Percentiles rank a stretch among this genome's conserved stretches.
phyloP scores from a whole-genome alignment of 176 grass and related monocot species.

The maize (Zea mays) region Zm-B73-REFERENCE-NAM-5.0 NC_050096.1:307485001-307485500 shows the following conservation, averaged over 20 bases:
- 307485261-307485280: conserved; percentile 19
- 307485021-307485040: conserved; percentile 54
- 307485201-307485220: conserved; percentile 17
- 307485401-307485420: too few relatives aligned
- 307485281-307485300: neutral
- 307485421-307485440: too few relatives aligned
- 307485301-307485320: neutral
- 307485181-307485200: neutral
- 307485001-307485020: conserved; percentile 29
- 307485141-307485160: conserved; percentile 38
- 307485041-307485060: conserved; percentile 66
- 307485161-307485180: conserved; percentile 11
- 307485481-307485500: too few relatives aligned
- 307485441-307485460: too few relatives aligned
- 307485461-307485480: too few relatives aligned
- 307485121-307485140: conserved; percentile 62
- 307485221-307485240: neutral
- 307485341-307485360: neutral
- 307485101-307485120: conserved; percentile 87
- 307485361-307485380: neutral
- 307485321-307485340: neutral
- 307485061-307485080: conserved; percentile 69
- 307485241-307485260: neutral
- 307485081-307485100: conserved; percentile 67
- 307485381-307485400: too few relatives aligned